phyloP scores from a whole-genome alignment of 352 stramenopile species.

The Phytopythium helicoides region DNA sequence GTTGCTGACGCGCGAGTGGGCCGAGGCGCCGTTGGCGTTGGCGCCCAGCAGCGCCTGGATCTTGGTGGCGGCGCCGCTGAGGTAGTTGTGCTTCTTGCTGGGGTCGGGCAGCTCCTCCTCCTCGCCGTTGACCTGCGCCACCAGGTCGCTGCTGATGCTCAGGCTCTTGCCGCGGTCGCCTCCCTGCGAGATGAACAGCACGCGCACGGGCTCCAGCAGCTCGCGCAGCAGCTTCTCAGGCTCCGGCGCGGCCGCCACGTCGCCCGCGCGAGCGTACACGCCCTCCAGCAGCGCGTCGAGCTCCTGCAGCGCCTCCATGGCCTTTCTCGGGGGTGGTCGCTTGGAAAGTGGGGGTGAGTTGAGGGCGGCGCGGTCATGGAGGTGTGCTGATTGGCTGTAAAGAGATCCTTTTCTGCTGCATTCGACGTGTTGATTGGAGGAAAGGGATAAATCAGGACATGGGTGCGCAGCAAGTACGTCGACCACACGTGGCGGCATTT shows the following conservation, averaged over 20 bases:
- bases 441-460: not conserved
- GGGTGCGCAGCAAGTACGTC: no score
- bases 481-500: no score
- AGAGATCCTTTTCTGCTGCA: not conserved
- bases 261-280: slow-evolving; percentile 40
- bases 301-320: slow-evolving; percentile 35
- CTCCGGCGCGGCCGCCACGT: slow-evolving; percentile 33
- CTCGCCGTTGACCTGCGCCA: slow-evolving; percentile 5
- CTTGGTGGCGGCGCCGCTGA: slow-evolving; percentile 31
- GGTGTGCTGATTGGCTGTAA: not conserved
- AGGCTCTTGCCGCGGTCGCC: slow-evolving; percentile 9
- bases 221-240: slow-evolving; percentile 34
- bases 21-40: slow-evolving; percentile 15
- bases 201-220: slow-evolving; percentile 53
- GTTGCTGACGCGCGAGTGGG: slow-evolving; percentile 3
- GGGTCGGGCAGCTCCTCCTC: not conserved
- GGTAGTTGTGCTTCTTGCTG: slow-evolving; percentile 15
- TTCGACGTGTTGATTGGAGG: not conserved
- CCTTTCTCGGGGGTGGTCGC: not conserved
- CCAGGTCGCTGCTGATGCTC: slow-evolving; percentile 20
- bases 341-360: not conserved
- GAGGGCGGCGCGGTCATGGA: not conserved
- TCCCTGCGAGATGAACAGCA: slow-evolving; percentile 30
- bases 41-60: slow-evolving; percentile 29
- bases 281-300: slow-evolving; percentile 57